These are phyloP conservation scores for Leccinum subfulvum DNA, from an alignment of 1,284 basidiomycete genomes.

Conservation along the genomic window DNA sequence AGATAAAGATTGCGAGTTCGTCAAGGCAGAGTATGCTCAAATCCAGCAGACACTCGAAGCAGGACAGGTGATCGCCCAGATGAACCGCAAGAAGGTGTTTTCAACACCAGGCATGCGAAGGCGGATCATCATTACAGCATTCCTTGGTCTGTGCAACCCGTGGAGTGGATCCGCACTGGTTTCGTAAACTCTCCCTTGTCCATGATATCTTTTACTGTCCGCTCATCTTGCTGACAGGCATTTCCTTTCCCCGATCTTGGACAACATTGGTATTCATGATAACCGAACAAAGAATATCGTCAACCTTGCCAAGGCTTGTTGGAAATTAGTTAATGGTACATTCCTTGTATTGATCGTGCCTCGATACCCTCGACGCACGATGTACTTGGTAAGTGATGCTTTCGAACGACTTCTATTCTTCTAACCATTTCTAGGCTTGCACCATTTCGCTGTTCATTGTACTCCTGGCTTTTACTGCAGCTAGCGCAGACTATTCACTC, in stretches of 20 bases:
- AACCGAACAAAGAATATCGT: neutral
- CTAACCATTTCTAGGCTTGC: neutral
- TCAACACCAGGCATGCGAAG: neutral
- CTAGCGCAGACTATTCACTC: neutral
- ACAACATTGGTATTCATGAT: neutral
- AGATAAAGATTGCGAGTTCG: neutral
- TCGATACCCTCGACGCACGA: neutral
- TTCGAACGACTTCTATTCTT: neutral
- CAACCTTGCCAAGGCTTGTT: neutral
- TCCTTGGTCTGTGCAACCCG: neutral
- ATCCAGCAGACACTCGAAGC: neutral
- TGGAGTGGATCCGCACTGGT: neutral
- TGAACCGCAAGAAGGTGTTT: neutral
- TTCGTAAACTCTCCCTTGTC: neutral
- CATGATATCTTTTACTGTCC: neutral
- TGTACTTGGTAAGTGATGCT: neutral
- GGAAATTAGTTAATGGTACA: neutral
- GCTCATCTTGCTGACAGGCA: neutral
- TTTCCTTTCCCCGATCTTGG: neutral
- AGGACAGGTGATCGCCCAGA: neutral
- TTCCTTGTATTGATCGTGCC: neutral
- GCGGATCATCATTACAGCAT: neutral
- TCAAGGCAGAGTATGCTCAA: neutral
- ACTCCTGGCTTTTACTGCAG: neutral
- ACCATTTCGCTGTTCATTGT: neutral